Evolutionary conservation across 345 rosid genomes (phyloP).

Genomic region (Bretschneidera sinensis): DNA sequence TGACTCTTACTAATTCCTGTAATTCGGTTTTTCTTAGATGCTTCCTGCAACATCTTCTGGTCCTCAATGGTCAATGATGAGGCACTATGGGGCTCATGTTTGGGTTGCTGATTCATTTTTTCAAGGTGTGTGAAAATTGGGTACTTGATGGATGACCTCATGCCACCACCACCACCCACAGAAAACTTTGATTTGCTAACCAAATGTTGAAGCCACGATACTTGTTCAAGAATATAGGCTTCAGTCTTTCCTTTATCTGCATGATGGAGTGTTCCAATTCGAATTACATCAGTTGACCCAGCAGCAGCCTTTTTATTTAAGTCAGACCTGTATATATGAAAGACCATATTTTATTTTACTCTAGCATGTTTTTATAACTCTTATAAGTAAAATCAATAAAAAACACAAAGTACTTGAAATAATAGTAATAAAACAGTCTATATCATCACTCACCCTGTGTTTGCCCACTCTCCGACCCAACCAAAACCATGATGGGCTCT

Average conservation of each 20-base stretch:
- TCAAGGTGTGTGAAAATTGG: conserved; percentile 1
- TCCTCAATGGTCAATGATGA: conserved; percentile 34
- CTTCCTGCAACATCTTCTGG: conserved; percentile 32
- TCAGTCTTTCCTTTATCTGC: conserved; percentile 80
- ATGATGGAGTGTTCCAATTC: conserved; percentile 82
- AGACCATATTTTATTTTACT: conserved; percentile 3
- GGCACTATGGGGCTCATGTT: conserved; percentile 20
- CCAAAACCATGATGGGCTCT: conserved; percentile 86
- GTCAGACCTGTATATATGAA: conserved; percentile 48
- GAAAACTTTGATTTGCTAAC: conserved; percentile 41
- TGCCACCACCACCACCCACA: conserved; percentile 18
- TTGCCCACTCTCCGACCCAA: conserved; percentile 99
- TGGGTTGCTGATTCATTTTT: conserved; percentile 19
- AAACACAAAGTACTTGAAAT: neutral
- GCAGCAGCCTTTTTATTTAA: conserved; percentile 38
- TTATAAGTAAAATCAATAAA: no score
- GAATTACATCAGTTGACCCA: conserved; percentile 46
- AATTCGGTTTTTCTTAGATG: conserved; percentile 18
- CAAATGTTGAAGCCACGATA: conserved; percentile 78
- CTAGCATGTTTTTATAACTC: conserved; percentile 1
- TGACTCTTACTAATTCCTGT: conserved; percentile 42
- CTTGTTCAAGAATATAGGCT: conserved; percentile 68
- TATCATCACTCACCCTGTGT: conserved; percentile 56
- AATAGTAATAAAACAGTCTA: neutral
- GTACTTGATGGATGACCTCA: conserved; percentile 18